Evolutionary conservation across 352 stramenopile genomes (phyloP), one percentile per base, ranked within the genome.

Genomic region (Pythium apleroticum): DNA sequence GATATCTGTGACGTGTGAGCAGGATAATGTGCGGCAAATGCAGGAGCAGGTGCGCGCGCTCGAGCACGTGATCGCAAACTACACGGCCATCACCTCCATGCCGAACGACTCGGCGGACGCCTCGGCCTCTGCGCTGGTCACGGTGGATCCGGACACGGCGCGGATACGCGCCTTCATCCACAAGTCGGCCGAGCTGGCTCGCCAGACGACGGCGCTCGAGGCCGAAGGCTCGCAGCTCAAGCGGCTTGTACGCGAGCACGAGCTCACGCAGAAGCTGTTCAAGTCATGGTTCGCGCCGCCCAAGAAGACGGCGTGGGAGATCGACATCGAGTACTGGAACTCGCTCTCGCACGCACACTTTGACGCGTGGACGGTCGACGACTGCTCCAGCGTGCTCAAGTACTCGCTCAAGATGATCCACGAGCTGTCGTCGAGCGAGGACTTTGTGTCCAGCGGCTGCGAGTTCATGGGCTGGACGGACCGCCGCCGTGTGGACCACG

Each of bases 401-500:
- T 60, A 60, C 31, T 68, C 66, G 54, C 60, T 68, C 15, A 56
- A 73, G 33, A 64, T 62, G 50, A 68, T 73, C 60, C 66, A 73
- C 55, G 66, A 68, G 19, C 60, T 68, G 7, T 49, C 46, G 3
- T 28, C 56, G 9, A 73, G 49, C 52, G 64, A 65, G 28, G 60
- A 73, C 22, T 73, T 73, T 63, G 57, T 73, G 11, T 68, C 66
- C 20, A 73, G 60, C 33, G 60, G 55, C 27, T 31, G 50, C n/a
- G 66, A 73, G 43, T 73, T 73, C 49, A 73, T 73, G 66, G 66
- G 66, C 49, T 73, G 66, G 66, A 49, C 46, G 14, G 66, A 73
- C 55, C 54, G 60, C 12, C 60, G 66, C 19, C 55, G 60, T 19
- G 60, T 73, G 6, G 60, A 68, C 30, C 53, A 52, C 25, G 60